Evolutionary conservation across 2,329 filamentous ascomycete species (phyloP).

Genomic region (Volutella citrinella): DNA sequence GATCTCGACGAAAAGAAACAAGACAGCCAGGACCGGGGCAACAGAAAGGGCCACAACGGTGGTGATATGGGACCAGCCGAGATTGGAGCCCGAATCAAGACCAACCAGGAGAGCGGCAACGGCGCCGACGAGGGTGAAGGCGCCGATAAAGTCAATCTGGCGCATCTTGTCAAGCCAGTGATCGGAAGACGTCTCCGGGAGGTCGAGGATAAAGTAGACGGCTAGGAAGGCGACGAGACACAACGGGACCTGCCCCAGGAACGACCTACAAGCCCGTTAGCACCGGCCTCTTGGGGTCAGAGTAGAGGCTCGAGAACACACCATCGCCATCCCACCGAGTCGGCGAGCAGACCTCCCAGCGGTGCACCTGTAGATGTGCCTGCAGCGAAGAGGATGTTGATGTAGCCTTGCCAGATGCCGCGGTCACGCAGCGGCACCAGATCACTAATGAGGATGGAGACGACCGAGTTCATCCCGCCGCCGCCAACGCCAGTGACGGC

Average conservation of each 20-base stretch:
- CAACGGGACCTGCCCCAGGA: conserved; percentile 67
- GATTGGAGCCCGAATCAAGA: conserved; percentile 70
- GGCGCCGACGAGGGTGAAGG: conserved; percentile 61
- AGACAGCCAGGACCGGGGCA: conserved; percentile 55
- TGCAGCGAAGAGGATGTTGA: conserved; percentile 69
- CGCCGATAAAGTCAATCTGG: conserved; percentile 72
- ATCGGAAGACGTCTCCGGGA: conserved; percentile 58
- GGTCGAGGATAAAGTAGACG: conserved; percentile 59
- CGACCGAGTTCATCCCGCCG: conserved; percentile 68
- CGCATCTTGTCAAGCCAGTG: conserved; percentile 65
- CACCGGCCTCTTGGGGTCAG: neutral
- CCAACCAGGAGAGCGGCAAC: conserved; percentile 66
- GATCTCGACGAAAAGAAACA: conserved; percentile 69
- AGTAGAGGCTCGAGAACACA: conserved; percentile 28
- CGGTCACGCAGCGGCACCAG: conserved; percentile 66
- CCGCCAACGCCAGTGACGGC: conserved; percentile 57
- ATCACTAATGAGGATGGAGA: conserved; percentile 65
- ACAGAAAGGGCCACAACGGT: conserved; percentile 57
- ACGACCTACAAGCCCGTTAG: conserved; percentile 49
- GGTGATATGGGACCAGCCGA: conserved; percentile 59
- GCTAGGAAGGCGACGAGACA: conserved; percentile 63
- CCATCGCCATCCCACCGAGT: conserved; percentile 75
- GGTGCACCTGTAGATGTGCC: conserved; percentile 70
- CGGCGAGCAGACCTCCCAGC: conserved; percentile 67
- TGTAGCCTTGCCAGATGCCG: conserved; percentile 69